A percentile compares a stretch with the other conserved stretches of the same genome.
Evolutionary conservation across 768 basidiomycete genomes (phyloP).

Genomic region (Tulasnella sp.): DNA sequence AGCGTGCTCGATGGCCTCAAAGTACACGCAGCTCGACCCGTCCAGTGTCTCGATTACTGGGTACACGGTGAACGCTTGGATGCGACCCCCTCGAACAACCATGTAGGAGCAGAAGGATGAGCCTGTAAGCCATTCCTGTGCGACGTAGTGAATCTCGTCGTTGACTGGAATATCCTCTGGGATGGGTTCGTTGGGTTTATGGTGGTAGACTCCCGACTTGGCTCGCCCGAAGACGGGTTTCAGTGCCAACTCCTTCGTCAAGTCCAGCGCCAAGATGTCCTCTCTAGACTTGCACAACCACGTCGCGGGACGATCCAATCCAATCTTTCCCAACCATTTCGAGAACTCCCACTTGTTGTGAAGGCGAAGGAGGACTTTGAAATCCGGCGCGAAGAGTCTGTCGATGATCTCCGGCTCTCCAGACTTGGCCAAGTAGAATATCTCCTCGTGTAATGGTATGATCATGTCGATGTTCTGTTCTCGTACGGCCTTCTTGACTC

Average conservation of each 20-base stretch:
- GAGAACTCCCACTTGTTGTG: slow-evolving; percentile 33
- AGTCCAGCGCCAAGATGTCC: slow-evolving; percentile 8
- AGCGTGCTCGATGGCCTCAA: slow-evolving; percentile 26
- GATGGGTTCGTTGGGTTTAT: slow-evolving; percentile 21
- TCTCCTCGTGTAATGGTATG: slow-evolving; percentile 34
- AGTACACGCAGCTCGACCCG: slow-evolving; percentile 32
- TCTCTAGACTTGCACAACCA: slow-evolving; percentile 22
- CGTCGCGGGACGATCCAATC: slow-evolving; percentile 23
- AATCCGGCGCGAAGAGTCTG: slow-evolving; percentile 26
- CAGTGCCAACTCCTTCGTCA: slow-evolving; percentile 31
- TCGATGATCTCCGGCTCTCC: slow-evolving; percentile 17
- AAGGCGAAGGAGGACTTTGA: slow-evolving; percentile 23
- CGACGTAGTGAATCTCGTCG: slow-evolving; percentile 27
- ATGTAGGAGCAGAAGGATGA: slow-evolving; percentile 29
- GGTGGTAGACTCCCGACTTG: slow-evolving; percentile 27
- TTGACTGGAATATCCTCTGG: slow-evolving; percentile 27
- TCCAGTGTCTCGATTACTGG: slow-evolving; percentile 32
- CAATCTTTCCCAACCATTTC: background rate
- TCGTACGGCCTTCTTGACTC: slow-evolving; percentile 24
- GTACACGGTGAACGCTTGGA: slow-evolving; percentile 28
- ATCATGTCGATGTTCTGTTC: slow-evolving; percentile 31
- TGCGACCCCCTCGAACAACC: background rate
- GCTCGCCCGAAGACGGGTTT: slow-evolving; percentile 34
- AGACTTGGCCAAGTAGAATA: slow-evolving; percentile 27
- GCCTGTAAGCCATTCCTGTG: slow-evolving; percentile 31